These are phyloP conservation scores for Melampsora americana DNA, from an alignment of 1,284 basidiomycete genomes.

Conservation along the genomic window DNA sequence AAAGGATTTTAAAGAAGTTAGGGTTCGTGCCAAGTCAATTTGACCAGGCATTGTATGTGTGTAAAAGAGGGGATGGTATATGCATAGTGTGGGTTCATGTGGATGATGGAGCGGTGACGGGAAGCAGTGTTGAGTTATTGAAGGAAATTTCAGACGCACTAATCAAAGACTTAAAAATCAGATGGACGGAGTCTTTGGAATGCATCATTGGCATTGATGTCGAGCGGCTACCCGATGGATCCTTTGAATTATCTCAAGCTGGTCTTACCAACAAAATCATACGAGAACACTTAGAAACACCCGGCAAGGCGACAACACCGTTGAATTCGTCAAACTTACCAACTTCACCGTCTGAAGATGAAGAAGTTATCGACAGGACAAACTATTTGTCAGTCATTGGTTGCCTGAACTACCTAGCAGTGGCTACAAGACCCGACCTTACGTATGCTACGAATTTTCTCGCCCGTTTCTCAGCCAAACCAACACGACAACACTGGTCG, in stretches of 20 bases:
- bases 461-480: neutral
- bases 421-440: slow-evolving; percentile 8
- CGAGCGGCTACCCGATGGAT: neutral
- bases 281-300: no score
- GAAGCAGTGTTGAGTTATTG: neutral
- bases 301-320: no score
- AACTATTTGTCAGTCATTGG: slow-evolving; percentile 16
- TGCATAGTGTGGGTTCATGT: slow-evolving; percentile 21
- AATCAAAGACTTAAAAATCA: neutral
- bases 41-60: slow-evolving; percentile 1
- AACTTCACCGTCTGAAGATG: neutral
- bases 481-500: neutral
- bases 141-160: neutral
- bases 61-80: neutral
- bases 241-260: neutral
- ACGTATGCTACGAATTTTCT: slow-evolving; percentile 19
- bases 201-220: slow-evolving; percentile 14
- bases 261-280: neutral
- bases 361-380: neutral
- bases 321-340: no score
- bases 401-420: slow-evolving; percentile 10
- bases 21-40: neutral
- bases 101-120: slow-evolving; percentile 22
- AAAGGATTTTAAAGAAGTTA: neutral
- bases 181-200: neutral